These are phyloP conservation scores for Suillus hirtellus DNA, from an alignment of 768 basidiomycete species.

Conservation along the genomic window DNA sequence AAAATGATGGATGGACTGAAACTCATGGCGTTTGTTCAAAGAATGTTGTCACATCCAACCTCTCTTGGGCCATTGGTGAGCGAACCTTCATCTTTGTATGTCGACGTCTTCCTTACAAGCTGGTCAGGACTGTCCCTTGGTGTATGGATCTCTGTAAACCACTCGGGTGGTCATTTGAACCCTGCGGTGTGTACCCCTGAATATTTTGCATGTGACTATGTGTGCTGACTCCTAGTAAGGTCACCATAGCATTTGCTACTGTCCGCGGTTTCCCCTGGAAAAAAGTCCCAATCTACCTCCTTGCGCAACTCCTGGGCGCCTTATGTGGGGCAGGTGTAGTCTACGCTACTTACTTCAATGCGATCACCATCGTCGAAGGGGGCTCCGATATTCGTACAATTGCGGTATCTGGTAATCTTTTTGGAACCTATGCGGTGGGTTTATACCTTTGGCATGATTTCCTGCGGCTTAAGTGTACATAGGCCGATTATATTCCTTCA, in stretches of 20 bases:
- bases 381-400: constrained; percentile 49
- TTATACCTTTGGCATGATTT: neutral
- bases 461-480: constrained; percentile 4
- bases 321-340: constrained; percentile 49
- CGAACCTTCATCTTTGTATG: neutral
- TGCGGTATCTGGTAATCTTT: constrained; percentile 48
- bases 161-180: constrained; percentile 70
- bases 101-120: neutral
- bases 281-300: constrained; percentile 67
- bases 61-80: constrained; percentile 55
- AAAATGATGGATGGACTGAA: neutral
- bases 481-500: constrained; percentile 36
- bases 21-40: constrained; percentile 21
- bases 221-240: constrained; percentile 30
- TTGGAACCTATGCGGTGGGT: constrained; percentile 55
- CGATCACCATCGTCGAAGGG: constrained; percentile 58
- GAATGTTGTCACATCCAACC: constrained; percentile 49
- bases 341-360: constrained; percentile 61
- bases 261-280: constrained; percentile 73
- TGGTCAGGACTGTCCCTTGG: constrained; percentile 51
- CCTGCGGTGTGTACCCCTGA: constrained; percentile 46
- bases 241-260: constrained; percentile 62
- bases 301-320: constrained; percentile 57
- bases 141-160: constrained; percentile 64
- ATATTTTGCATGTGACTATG: neutral